phyloP scores from a whole-genome alignment of 148 eudicot species.

The Rhododendron molle region DNA sequence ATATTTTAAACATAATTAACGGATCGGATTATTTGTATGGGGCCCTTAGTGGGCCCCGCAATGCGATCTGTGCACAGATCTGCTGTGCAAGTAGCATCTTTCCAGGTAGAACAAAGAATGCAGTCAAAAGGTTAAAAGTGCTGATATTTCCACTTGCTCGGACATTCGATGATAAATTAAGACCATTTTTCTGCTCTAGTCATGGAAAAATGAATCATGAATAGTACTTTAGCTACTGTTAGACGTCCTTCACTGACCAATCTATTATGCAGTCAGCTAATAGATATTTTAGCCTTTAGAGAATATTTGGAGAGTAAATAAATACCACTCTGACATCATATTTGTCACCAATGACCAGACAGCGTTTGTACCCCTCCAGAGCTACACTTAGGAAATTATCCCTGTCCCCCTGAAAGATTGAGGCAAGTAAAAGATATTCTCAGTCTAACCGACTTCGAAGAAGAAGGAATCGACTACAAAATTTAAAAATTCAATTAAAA shows the following conservation, averaged over 20 bases:
- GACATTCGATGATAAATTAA: background rate
- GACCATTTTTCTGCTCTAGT: background rate
- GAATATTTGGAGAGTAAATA: slow-evolving; percentile 1
- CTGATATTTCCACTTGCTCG: background rate
- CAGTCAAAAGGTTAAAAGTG: background rate
- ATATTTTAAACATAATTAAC: too few relatives aligned
- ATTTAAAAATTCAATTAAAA: too few relatives aligned
- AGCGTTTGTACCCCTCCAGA: slow-evolving; percentile 77
- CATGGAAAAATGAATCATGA: background rate
- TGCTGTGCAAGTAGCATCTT: too few relatives aligned
- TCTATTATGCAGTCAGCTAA: background rate
- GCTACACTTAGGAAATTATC: slow-evolving; percentile 80
- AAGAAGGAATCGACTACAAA: too few relatives aligned
- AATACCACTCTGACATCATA: slow-evolving; percentile 95
- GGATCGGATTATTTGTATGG: too few relatives aligned
- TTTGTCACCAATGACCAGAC: slow-evolving; percentile 87
- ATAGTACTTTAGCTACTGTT: background rate
- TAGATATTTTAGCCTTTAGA: background rate
- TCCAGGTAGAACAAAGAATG: slow-evolving; percentile 1
- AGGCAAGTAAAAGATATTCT: slow-evolving; percentile 5
- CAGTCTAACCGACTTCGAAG: background rate
- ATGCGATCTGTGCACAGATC: too few relatives aligned
- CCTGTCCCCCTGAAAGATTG: slow-evolving; percentile 68
- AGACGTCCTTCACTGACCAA: background rate
- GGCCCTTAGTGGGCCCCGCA: too few relatives aligned